phyloP scores from a whole-genome alignment of 805 yeast species.

The Cyberlindnera maclurae region DNA sequence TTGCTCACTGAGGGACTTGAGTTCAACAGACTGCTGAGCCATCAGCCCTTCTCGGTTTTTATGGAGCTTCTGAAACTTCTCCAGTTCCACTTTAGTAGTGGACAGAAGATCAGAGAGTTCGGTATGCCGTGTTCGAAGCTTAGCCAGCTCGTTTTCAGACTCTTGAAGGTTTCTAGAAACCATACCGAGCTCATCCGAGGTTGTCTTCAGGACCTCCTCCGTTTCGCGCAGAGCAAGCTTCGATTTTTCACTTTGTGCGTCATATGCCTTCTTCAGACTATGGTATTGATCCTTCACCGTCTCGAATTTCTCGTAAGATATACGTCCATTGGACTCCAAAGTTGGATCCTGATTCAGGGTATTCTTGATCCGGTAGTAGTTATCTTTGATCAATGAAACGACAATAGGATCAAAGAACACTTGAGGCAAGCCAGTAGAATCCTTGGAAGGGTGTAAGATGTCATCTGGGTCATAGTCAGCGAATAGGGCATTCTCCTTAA shows the following conservation, averaged over 20 bases:
- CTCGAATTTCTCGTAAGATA: slow-evolving; percentile 50
- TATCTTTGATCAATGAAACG: slow-evolving; percentile 60
- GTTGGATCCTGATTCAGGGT: slow-evolving; percentile 72
- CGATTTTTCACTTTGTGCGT: slow-evolving; percentile 26
- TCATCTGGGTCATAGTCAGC: slow-evolving; percentile 47
- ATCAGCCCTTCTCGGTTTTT: slow-evolving; percentile 27
- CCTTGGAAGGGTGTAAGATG: slow-evolving; percentile 46
- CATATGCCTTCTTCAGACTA: slow-evolving; percentile 31
- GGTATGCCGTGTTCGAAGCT: slow-evolving; percentile 14
- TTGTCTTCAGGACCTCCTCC: slow-evolving; percentile 13
- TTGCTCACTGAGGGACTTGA: slow-evolving; percentile 12
- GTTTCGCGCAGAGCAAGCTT: slow-evolving; percentile 25
- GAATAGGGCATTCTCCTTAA: slow-evolving; percentile 53
- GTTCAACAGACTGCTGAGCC: slow-evolving; percentile 27
- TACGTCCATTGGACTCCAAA: slow-evolving; percentile 57
- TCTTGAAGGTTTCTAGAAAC: slow-evolving; percentile 6
- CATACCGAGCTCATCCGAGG: slow-evolving; percentile 10
- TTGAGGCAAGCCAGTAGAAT: slow-evolving; percentile 82
- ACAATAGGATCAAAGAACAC: slow-evolving; percentile 66
- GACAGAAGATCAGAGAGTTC: slow-evolving; percentile 16
- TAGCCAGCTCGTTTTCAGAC: slow-evolving; percentile 13
- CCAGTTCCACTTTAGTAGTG: slow-evolving; percentile 9
- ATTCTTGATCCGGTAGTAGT: slow-evolving; percentile 57
- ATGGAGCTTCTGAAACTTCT: slow-evolving; percentile 27
- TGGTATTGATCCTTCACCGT: slow-evolving; percentile 24